Base-by-base conservation (phyloP, 1,284 basidiomycete species). In the Heliocybe sulcata region DNA sequence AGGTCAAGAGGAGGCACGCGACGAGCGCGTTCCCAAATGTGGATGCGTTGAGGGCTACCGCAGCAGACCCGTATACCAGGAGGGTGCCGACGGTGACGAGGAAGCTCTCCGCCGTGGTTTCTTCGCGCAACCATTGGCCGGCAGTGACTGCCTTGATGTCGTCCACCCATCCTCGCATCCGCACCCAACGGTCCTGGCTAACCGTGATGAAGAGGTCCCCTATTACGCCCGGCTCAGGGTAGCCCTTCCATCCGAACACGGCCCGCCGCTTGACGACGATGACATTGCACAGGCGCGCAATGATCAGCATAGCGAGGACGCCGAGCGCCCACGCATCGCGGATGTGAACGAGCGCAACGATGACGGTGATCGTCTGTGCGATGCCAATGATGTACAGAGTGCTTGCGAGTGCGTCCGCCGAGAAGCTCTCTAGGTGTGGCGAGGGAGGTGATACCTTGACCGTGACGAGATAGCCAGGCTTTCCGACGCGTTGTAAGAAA, bases 161-260 rank as follows among this genome's bases (percentile, higher is more conserved):
- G 51, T 55, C 42, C 8, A 57, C 53, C 22, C 16, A 20, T 8
- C 57, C 57, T 2, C 51, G 42, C 33, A 59, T 51, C 14, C 58
- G 48, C 10, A 57, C 38, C 58, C 56, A 57, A 19, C 56, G 56
- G n/a, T 59, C 56, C 31, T 57, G 57, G 45, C 53, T 59, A 52
- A 59, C 54, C 4, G 57, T 53, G 23, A 59, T 45, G 19, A 59
- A 45, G 22, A 59, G 35, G 45, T 59, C 58, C 16, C 58, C 56
- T 3, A 14, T 20, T 14, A 45, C 45, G 29, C 49, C 54, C n/a
- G 54, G 56, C 29, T 48, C 25, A 16, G 47, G 47, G 10, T 3
- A 23, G 14, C 54, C 54, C 29, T 55, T 55, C 54, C 54, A 55
- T 35, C 47, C 45, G n/a, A 51, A 3, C 19, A 26, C 26, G 14